Evolutionary conservation across 176 grass and related monocot species (phyloP).

Genomic region (Triticum dicoccoides): DNA sequence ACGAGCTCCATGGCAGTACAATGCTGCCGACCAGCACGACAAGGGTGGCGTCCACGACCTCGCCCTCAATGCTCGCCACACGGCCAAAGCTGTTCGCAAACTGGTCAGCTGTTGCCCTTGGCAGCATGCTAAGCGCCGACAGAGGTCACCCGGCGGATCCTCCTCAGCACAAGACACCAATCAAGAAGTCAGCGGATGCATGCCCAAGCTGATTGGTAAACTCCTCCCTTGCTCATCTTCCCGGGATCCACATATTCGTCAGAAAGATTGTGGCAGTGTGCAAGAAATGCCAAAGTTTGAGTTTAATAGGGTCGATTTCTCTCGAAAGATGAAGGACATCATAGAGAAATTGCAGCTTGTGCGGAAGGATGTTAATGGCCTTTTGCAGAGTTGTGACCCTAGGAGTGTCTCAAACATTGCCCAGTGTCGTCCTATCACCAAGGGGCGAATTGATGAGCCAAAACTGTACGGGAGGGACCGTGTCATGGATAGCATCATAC

Average conservation of each 20-base stretch:
- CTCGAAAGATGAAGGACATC: no score
- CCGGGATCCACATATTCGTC: no score
- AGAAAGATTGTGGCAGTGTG: no score
- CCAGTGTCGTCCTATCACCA: background rate
- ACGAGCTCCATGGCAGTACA: no score
- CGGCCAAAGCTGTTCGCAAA: background rate
- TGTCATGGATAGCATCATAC: background rate
- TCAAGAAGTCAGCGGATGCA: background rate
- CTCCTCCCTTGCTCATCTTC: no score
- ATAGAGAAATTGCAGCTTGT: no score
- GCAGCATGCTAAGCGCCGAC: no score
- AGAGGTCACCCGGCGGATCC: background rate
- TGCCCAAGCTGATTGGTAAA: background rate
- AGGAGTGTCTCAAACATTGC: background rate
- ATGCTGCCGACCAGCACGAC: background rate
- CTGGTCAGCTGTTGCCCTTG: background rate
- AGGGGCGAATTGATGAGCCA: background rate
- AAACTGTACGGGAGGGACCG: constrained; percentile 19
- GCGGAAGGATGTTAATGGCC: no score
- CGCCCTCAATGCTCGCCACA: background rate
- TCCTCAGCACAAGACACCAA: background rate
- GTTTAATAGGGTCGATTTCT: no score
- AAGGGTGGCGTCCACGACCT: background rate
- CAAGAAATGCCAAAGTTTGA: no score
- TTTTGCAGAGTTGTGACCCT: no score